These are phyloP conservation scores for Verbascum thapsus DNA, from an alignment of 257 asterid species.

Conservation along the genomic window DNA sequence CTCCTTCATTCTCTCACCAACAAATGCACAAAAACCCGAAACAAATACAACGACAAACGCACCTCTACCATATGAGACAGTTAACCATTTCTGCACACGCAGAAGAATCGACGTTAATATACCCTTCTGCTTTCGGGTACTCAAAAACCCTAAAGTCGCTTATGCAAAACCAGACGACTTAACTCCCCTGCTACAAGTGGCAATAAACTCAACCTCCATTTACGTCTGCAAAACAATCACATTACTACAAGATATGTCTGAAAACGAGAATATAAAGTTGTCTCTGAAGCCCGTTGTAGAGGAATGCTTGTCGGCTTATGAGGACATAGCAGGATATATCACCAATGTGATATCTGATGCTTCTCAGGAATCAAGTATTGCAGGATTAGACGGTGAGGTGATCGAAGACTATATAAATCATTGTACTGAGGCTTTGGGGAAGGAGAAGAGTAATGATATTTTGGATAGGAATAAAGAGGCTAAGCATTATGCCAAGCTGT, in stretches of 20 bases:
- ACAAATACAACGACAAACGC: neutral
- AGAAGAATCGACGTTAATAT: constrained; percentile 31
- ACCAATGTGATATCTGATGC: constrained; percentile 30
- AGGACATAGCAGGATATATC: constrained; percentile 30
- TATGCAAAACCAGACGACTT: constrained; percentile 23
- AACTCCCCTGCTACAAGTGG: constrained; percentile 33
- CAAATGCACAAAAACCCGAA: constrained; percentile 14
- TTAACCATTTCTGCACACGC: constrained; percentile 35
- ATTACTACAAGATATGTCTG: constrained; percentile 11
- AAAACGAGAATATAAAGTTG: constrained; percentile 15
- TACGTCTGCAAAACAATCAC: constrained; percentile 25
- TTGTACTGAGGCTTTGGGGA: constrained; percentile 18
- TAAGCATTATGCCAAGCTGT: constrained; percentile 25
- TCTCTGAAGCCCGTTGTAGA: neutral
- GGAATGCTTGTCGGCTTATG: constrained; percentile 30
- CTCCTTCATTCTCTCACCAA: constrained; percentile 23
- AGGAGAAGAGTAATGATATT: constrained; percentile 1
- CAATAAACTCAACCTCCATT: constrained; percentile 29
- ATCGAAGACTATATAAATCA: constrained; percentile 15
- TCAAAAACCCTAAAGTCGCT: constrained; percentile 25
- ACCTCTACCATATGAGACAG: constrained; percentile 26
- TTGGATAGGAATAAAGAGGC: constrained; percentile 29
- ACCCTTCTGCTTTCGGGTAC: constrained; percentile 39
- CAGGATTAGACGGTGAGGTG: constrained; percentile 34
- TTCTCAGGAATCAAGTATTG: constrained; percentile 30